Base-by-base conservation (phyloP, 495 filamentous ascomycete species). In the Penicillium arizonense region DNA sequence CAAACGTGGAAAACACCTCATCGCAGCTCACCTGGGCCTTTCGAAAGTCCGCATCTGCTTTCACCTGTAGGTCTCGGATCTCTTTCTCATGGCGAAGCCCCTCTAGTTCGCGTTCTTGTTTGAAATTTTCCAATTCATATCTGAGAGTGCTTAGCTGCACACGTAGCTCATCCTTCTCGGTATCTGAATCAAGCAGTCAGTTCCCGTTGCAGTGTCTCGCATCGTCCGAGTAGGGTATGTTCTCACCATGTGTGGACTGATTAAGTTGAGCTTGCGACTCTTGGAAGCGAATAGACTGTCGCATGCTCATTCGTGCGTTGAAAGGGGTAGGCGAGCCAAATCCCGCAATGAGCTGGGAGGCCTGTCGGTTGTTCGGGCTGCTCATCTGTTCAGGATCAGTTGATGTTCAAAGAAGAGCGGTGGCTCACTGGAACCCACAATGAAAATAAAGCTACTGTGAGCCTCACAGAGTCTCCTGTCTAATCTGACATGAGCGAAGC, bases 41-140 rank as follows among this genome's bases (percentile, higher is more conserved):
- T 53, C 86, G 80, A 66, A 90, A 94, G 56, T 96, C 90, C 7
- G 89, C 85, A 57, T 96, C 91, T 12, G 85, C 84, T 56, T 85
- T 88, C 24, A 82, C 70, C 59, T 88, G 85, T 4, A 84, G 73
- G 18, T 91, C 88, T 38, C 91, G 80, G 18, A 95, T 65, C 58
- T 96, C 91, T 58, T 90, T 88, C 49, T 95, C 89, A 60, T 90
- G 86, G 47, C 87, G 82, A 10, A 96, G 70, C 3, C 77, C 79
- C 45, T 84, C 71, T 42, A 96, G 73, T 36, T 95, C 92, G 56
- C 89, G 85, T 64, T 97, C 94, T 48, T 96, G 90, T 56, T 90
- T 91, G 54, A 90, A 75, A 10, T 80, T 75, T 62, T 93, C 78
- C 32, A 90, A 62, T 56, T 90, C 87, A 71, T 88, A 90, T 47